phyloP scores from a whole-genome alignment of 2,329 filamentous ascomycete species.

The Colletotrichum aenigma region DNA sequence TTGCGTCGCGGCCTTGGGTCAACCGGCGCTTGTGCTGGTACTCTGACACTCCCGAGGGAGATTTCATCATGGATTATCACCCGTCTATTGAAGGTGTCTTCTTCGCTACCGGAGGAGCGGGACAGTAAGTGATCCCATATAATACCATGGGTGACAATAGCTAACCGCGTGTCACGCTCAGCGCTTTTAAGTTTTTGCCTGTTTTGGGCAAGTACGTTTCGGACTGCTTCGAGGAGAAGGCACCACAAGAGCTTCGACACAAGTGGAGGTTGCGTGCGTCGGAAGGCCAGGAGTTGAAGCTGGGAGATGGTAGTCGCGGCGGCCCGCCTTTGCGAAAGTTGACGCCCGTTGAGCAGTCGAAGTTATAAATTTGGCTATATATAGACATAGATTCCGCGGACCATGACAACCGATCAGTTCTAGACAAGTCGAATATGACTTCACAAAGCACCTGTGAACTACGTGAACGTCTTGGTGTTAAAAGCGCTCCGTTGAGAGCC shows the following conservation, averaged over 20 bases:
- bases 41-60: conserved; percentile 66
- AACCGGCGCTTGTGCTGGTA: conserved; percentile 66
- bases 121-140: conserved; percentile 33
- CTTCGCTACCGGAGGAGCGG: conserved; percentile 51
- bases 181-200: conserved; percentile 30
- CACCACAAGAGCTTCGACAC: conserved; percentile 25
- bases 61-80: conserved; percentile 65
- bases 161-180: not conserved
- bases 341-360: conserved; percentile 27
- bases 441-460: too few relatives aligned
- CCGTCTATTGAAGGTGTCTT: conserved; percentile 51
- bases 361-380: conserved; percentile 20
- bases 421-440: not conserved
- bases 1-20: conserved; percentile 55
- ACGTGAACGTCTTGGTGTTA: too few relatives aligned
- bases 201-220: conserved; percentile 29
- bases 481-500: too few relatives aligned
- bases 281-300: conserved; percentile 12
- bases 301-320: conserved; percentile 33
- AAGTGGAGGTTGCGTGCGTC: conserved; percentile 32
- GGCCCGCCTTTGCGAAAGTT: conserved; percentile 30
- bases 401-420: not conserved
- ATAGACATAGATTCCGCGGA: not conserved
- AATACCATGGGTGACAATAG: accelerated
- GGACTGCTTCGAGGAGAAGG: conserved; percentile 37